Base-by-base conservation (phyloP, 2,329 filamentous ascomycete genomes). In the Aureobasidium namibiae region DNA sequence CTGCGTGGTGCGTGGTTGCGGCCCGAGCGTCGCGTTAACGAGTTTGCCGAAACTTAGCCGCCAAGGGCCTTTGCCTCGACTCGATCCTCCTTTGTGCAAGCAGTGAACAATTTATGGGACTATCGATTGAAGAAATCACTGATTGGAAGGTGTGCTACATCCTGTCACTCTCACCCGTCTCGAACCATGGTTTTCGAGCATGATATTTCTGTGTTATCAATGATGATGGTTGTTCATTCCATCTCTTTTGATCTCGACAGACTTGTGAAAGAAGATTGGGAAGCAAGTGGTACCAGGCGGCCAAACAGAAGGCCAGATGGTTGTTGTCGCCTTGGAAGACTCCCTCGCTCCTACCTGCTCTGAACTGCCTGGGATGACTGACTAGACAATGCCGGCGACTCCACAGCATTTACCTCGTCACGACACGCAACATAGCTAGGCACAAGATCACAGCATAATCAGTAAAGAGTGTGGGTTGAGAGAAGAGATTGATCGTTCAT, bases 401-500 rank as follows among this genome's bases (percentile, higher is more conserved):
- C n/a, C n/a, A n/a, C n/a, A n/a, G n/a, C n/a, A n/a, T n/a, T n/a
- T n/a, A n/a, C n/a, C n/a, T n/a, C n/a, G n/a, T n/a, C n/a, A n/a
- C n/a, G n/a, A n/a, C 7, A 1, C 16, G n/a, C 34, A 38, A 18
- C 16, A 38, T 14, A 3, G 3, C 36, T 8, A 16, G 8, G 36
- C 21, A 42, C 18, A 42, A 14, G 18, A 42, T n/a, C n/a, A n/a
- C n/a, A n/a, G n/a, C n/a, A n/a, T 4, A 11, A 23, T 24, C 10
- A 10, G 29, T 4, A 18, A 18, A 26, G 26, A 48, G 4, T 11
- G 3, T n/a, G n/a, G 3, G 38, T 52, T 26, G 7, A 26, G 48
- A 52, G 48, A 39, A 34, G 48, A 52, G 48, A 52, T 52, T 52
- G 48, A 38, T 52, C 23, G 33, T 52, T 52, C 45, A 52, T 39